Base-by-base conservation (phyloP, 208 protist genomes). In the Naegleria lovaniensis region DNA sequence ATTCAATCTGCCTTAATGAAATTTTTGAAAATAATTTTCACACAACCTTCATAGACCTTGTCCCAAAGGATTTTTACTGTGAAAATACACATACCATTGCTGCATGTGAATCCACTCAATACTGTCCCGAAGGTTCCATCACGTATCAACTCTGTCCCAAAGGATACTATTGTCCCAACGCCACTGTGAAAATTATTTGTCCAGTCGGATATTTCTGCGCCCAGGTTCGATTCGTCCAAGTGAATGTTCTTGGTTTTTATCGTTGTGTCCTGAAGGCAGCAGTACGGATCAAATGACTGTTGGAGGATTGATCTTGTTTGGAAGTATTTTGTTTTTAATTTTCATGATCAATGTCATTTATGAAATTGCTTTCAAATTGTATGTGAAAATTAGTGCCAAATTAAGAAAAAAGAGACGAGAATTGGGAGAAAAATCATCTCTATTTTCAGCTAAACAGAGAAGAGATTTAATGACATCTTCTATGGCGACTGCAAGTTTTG, bases 141-240 rank as follows among this genome's bases (percentile, higher is more conserved):
- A 52, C 90, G 5, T 79, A 88, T n/a, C 13, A 90, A 39, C 58
- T 85, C 15, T 92, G 91, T 83, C 91, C 91, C 3, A 83, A 36
- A 36, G 91, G 91, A 38, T 84, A 55, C 29, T 92, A 92, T 51
- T 92, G 91, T 90, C 88, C 84, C 51, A 75, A 52, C 16, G 22
- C 88, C 6, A 33, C 16, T 48, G n/a, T 29, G n/a, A 40, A 40
- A 16, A 58, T 90, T 4, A 36, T n/a, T 19, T 92, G 91, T 41
- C 91, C 91, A 6, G 0, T 15, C 5, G 91, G 91, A 19, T 91
- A 75, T 90, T 92, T 87, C 67, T 92, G 91, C 48, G n/a, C 89
- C 25, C 22, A 76, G 91, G 91, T 38, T 55, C 88, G 1, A 92
- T 83, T 15, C 22, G 9, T 33, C 83, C 83, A 90, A 36, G 33